Base-by-base conservation (phyloP, 176 grass and related monocot genomes). In the Panicum miliaceum region DNA sequence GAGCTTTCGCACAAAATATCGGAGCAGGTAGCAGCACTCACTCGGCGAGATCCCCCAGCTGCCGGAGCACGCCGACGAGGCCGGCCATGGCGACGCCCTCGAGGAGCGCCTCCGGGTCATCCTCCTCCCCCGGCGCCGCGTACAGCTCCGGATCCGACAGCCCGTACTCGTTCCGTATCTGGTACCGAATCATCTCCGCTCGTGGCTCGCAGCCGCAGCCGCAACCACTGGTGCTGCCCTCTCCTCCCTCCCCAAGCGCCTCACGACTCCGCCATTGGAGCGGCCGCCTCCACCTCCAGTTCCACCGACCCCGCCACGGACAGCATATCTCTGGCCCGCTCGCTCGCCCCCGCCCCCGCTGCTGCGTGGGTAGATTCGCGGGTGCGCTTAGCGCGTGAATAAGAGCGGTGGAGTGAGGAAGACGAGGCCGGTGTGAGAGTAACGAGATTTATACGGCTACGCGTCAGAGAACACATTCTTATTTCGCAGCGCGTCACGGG, bases 11-110 rank as follows among this genome's bases (percentile, higher is more conserved):
- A 43, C 23, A 2, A 23, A 41, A 47, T 12, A 47, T 27, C 34
- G 15, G 68, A 69, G 71, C 1, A 50, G 41, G 25, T 19, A 67
- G 52, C 18, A 27, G 16, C 25, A 90, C 96, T 94, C 52, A 99
- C 96, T 96, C 93, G 0, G 96, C 88, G 73, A 99, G 91, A 96
- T 99, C 93, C 85, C 96, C 96, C 4, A 99, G 93, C 89, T 99
- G 96, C 4, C 96, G 89, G 19, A 99, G 84, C 65, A 99, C 70
- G 69, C 96, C 96, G 40, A 91, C 96, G 85, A 99, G 91, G 15
- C 91, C 96, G 4, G 91, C 91, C 93, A 99, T 99, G 83, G 96
- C 93, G 89, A 99, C 93, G 57, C 89, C 96, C 84, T 96, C 96
- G 64, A 99, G 96, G 26, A 99, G 88, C 85, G 86, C 96, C 87